Conservation (phyloP, 2,329 filamentous ascomycete genomes). For the Aspergillus aculeatinus region DNA sequence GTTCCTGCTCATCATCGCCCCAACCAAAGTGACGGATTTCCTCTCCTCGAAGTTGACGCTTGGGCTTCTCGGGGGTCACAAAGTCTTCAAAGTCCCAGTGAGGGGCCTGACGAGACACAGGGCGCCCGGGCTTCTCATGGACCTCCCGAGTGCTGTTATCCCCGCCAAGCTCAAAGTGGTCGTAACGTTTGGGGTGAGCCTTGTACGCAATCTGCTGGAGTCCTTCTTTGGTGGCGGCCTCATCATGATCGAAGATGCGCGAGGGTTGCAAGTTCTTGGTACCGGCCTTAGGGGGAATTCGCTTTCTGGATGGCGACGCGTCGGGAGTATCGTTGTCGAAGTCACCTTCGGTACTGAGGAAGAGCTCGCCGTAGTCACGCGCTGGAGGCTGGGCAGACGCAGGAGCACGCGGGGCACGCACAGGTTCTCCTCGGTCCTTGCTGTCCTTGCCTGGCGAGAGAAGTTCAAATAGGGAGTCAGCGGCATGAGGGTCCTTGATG, state of each 20-base stretch:
- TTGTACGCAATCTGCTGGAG: constrained; percentile 48
- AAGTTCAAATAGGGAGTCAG: constrained; percentile 66
- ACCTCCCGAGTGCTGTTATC: constrained; percentile 31
- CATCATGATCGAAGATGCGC: constrained; percentile 63
- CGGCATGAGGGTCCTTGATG: constrained; percentile 45
- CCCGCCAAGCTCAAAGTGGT: constrained; percentile 55
- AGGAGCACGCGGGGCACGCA: constrained; percentile 61
- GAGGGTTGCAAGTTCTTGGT: constrained; percentile 63
- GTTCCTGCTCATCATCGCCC: constrained; percentile 63
- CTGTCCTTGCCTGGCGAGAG: constrained; percentile 58
- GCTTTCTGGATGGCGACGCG: constrained; percentile 24
- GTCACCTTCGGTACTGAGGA: constrained; percentile 49
- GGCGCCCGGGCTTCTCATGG: constrained; percentile 28
- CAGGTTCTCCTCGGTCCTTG: constrained; percentile 48
- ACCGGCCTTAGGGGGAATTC: constrained; percentile 53
- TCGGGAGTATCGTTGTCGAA: constrained; percentile 19
- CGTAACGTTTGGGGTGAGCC: constrained; percentile 74
- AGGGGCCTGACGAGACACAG: constrained; percentile 56
- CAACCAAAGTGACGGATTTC: constrained; percentile 74
- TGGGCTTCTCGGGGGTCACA: constrained; percentile 73
- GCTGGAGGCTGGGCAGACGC: constrained; percentile 68
- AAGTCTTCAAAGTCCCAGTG: constrained; percentile 92
- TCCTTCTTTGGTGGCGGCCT: constrained; percentile 45
- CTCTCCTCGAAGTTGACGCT: constrained; percentile 62
- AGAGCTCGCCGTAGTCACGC: constrained; percentile 69